Percentiles rank a stretch among this genome's conserved stretches.
These are phyloP conservation scores for Oryza australiensis DNA, from an alignment of 176 grass and related monocot genomes.

Conservation along the genomic window DNA sequence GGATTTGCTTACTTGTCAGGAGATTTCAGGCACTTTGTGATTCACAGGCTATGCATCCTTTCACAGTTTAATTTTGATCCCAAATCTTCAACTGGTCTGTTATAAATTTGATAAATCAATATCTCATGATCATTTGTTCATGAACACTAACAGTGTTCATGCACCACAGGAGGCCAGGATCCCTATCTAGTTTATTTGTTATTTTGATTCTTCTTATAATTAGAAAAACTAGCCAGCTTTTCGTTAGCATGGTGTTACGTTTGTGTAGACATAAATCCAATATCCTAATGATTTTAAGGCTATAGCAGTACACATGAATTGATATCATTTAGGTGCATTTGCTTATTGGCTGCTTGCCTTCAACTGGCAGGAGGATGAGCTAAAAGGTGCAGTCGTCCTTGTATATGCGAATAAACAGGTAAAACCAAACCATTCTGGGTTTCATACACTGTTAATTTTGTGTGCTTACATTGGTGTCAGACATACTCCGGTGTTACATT, in stretches of 20 bases:
- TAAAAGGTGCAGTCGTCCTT: slow-evolving; percentile 94
- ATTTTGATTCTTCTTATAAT: neutral
- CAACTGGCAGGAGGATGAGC: slow-evolving; percentile 90
- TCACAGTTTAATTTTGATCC: neutral
- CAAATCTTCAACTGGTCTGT: neutral
- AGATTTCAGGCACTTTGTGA: neutral
- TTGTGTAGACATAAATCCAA: neutral
- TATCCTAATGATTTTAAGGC: neutral
- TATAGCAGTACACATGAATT: neutral
- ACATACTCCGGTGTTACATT: neutral
- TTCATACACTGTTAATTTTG: slow-evolving; percentile 14
- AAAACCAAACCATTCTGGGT: slow-evolving; percentile 16
- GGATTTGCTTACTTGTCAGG: neutral
- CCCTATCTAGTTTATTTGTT: neutral
- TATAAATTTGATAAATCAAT: neutral
- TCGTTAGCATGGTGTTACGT: neutral
- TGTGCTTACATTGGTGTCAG: neutral
- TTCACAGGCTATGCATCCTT: neutral
- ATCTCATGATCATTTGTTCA: neutral
- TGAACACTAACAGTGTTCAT: neutral
- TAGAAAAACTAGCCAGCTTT: neutral
- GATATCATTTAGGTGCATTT: neutral
- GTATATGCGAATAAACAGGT: slow-evolving; percentile 99
- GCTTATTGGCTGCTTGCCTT: slow-evolving; percentile 28
- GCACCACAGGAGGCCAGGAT: neutral